Percentiles rank a stretch among this genome's conserved stretches.
phyloP scores from a whole-genome alignment of 2,329 filamentous ascomycete genomes.

The Penicillium hesseltinei region DNA sequence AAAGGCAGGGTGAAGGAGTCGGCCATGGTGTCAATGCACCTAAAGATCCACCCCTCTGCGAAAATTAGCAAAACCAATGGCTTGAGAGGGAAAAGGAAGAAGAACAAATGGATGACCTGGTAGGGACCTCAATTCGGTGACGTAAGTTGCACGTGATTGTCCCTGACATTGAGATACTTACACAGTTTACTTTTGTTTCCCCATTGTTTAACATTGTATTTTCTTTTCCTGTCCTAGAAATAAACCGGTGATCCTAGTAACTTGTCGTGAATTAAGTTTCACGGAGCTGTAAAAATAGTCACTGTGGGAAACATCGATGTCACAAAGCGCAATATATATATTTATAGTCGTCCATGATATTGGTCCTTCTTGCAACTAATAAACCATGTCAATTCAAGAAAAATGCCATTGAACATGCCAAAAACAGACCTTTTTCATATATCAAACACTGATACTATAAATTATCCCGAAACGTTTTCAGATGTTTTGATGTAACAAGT shows the following conservation, averaged over 20 bases:
- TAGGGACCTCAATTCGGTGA: constrained; percentile 1
- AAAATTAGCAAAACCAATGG: neutral
- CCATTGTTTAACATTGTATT: neutral
- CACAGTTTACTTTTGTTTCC: neutral
- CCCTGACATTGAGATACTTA: neutral
- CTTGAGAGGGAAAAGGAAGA: neutral
- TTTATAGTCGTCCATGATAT: neutral
- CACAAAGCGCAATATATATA: neutral
- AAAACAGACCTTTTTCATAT: too few species aligned
- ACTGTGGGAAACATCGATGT: too few species aligned
- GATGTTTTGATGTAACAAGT: too few species aligned
- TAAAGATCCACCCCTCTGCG: neutral
- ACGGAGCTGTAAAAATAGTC: neutral
- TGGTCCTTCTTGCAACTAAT: neutral
- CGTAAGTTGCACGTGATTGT: constrained; percentile 8
- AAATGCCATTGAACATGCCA: neutral
- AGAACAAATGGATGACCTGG: neutral
- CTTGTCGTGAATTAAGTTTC: neutral
- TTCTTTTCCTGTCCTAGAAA: neutral
- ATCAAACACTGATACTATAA: neutral
- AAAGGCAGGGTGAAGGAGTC: constrained; percentile 57
- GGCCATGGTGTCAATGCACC: constrained; percentile 30
- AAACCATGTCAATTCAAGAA: neutral
- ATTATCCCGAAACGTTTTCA: too few species aligned
- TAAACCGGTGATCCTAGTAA: too few species aligned